Base-by-base conservation (phyloP, 2,329 filamentous ascomycete genomes). In the Fusarium poae region DNA sequence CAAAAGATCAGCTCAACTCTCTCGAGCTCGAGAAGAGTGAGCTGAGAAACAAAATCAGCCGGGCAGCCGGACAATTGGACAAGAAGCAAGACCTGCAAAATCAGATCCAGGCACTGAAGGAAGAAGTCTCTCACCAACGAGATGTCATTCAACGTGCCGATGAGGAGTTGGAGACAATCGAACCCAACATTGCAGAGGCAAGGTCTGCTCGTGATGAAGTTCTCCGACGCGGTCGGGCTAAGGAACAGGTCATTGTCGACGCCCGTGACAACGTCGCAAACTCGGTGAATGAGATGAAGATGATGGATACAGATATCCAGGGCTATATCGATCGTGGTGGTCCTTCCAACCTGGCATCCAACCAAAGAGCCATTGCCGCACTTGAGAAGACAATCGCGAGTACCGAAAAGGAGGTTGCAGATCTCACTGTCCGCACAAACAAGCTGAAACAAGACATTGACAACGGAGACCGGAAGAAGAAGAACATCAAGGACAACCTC, bases 401-500 rank as follows among this genome's bases (percentile, higher is more conserved):
- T 20, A 83, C 91, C 16, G 91, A 97, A 73, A 82, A 82, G 20
- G 91, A 96, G 68, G 89, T 92, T 74, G 81, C 81, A 15, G 82
- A 88, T 45, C 82, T 96, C 53, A 91, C 89, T 4, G 83, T 86
- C 25, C 87, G 91, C 57, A 89, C 92, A 64, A 96, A 97, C 79
- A 89, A 90, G 71, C 85, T 97, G 51, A 91, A 91, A 68, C 87
- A 92, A 49, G 90, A 93, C 53, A 86, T 94, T 52, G 88, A 89
- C 72, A 93, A 94, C 74, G 92, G 92, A 58, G 92, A 94, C 68
- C 89, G 90, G 61, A 94, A 90, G 57, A 95, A 94, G 80, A 91
- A 92, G 73, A 94, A 92, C 68, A 97, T 99, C 72, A 85, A 85
- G 23, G 94, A 98, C 77, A 99, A 99, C 74, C 82, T 98, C 52